Conservation (phyloP, 345 rosid species). For the Camelina laxa region DNA sequence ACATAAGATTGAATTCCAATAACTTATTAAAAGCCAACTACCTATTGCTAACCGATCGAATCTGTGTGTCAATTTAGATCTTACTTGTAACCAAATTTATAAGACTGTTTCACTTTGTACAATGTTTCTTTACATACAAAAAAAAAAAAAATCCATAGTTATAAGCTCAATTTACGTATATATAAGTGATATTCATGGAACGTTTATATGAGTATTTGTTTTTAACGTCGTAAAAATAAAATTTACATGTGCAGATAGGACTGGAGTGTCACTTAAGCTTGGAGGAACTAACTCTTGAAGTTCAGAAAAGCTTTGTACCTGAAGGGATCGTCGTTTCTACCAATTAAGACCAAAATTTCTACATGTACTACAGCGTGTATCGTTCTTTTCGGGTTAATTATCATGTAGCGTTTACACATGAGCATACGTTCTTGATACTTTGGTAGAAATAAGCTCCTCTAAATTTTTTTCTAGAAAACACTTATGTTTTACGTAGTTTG, state of each 20-base stretch:
- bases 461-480: not conserved
- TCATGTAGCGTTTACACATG: constrained; percentile 21
- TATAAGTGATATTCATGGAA: not conserved
- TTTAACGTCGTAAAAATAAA: not conserved
- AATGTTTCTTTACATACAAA: constrained; percentile 15
- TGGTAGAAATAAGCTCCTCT: constrained; percentile 33
- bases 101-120: not conserved
- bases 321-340: constrained; percentile 33
- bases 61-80: not conserved
- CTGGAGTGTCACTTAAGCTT: constrained; percentile 78
- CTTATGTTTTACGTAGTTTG: not conserved
- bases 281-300: constrained; percentile 86
- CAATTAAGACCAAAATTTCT: constrained; percentile 12
- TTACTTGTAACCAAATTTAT: not conserved
- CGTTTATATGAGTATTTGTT: not conserved
- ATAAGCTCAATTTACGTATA: not conserved
- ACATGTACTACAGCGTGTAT: constrained; percentile 10
- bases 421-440: constrained; percentile 35
- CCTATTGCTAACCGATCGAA: not conserved
- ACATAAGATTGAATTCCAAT: not conserved
- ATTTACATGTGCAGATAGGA: constrained; percentile 57
- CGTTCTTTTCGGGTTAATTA: not conserved
- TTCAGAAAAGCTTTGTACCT: constrained; percentile 71
- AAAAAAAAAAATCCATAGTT: not conserved
- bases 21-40: not conserved